Evolutionary conservation across 2,329 filamentous ascomycete species (phyloP).

Genomic region (Fusarium poae): DNA sequence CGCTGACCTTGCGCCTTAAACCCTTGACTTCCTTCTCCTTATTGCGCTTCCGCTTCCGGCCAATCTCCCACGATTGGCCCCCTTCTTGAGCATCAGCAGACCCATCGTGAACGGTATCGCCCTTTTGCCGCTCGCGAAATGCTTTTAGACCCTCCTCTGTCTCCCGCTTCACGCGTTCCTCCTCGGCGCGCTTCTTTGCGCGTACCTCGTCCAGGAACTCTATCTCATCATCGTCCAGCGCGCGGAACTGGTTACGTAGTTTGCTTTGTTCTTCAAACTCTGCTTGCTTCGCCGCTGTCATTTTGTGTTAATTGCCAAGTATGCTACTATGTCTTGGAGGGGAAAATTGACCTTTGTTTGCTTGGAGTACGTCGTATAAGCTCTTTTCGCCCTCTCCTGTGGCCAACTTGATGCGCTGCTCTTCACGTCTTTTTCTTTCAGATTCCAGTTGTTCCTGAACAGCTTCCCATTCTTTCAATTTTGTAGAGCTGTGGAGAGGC

Average conservation of each 20-base stretch:
- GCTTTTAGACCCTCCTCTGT: conserved; percentile 67
- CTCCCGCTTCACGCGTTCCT: conserved; percentile 67
- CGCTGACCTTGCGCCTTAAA: conserved; percentile 48
- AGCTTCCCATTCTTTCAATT: conserved; percentile 69
- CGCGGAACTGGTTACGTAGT: conserved; percentile 81
- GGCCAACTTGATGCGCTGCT: conserved; percentile 60
- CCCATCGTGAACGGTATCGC: conserved; percentile 33
- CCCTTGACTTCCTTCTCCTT: conserved; percentile 55
- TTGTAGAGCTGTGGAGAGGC: conserved; percentile 41
- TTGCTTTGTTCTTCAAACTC: conserved; percentile 81
- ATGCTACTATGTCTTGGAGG: neutral
- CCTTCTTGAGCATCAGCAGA: conserved; percentile 44
- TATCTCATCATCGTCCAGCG: conserved; percentile 82
- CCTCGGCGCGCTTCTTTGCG: conserved; percentile 63
- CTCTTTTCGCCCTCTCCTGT: conserved; percentile 66
- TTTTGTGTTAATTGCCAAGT: conserved; percentile 1
- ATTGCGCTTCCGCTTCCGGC: conserved; percentile 56
- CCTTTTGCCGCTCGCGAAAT: conserved; percentile 67
- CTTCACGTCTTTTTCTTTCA: conserved; percentile 67
- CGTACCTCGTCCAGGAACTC: conserved; percentile 76
- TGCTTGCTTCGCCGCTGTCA: conserved; percentile 80
- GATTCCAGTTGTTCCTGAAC: conserved; percentile 75
- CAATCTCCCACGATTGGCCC: conserved; percentile 53
- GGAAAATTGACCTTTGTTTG: conserved; percentile 76
- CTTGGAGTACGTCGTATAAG: conserved; percentile 81